Percentiles rank a stretch among this genome's conserved stretches.
Conservation (phyloP, 306 rosid genomes). For the Arachis hypogaea region DNA sequence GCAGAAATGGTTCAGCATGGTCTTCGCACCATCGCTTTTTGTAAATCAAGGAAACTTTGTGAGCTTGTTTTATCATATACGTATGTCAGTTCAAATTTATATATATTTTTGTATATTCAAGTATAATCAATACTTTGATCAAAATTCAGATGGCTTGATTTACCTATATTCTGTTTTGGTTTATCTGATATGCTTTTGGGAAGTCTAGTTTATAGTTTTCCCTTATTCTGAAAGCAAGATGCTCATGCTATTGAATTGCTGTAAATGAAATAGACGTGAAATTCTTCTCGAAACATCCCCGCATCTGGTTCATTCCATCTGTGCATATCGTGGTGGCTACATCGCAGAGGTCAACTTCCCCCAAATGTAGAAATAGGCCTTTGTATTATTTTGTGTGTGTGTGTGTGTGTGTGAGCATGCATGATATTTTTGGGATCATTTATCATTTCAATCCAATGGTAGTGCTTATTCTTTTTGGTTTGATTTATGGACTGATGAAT, state of each 20-base stretch:
- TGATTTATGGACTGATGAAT: constrained; percentile 15
- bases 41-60: constrained; percentile 89
- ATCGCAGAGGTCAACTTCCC: constrained; percentile 64
- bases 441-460: constrained; percentile 11
- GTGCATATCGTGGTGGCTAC: constrained; percentile 93
- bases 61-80: constrained; percentile 81
- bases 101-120: constrained; percentile 38
- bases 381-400: background rate
- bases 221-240: constrained; percentile 25
- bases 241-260: constrained; percentile 38
- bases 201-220: constrained; percentile 16
- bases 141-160: constrained; percentile 10
- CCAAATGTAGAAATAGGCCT: background rate
- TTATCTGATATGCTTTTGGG: constrained; percentile 29
- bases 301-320: constrained; percentile 63
- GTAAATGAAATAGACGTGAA: constrained; percentile 66
- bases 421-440: background rate
- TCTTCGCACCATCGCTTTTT: constrained; percentile 91
- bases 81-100: constrained; percentile 60
- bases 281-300: constrained; percentile 84
- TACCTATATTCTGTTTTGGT: constrained; percentile 25
- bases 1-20: constrained; percentile 99
- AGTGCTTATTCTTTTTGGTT: constrained; percentile 14
- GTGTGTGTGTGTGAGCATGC: background rate
- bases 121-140: constrained; percentile 32